These are phyloP conservation scores for Nemania sp. DNA, from an alignment of 2,329 filamentous ascomycete genomes.

Conservation along the genomic window DNA sequence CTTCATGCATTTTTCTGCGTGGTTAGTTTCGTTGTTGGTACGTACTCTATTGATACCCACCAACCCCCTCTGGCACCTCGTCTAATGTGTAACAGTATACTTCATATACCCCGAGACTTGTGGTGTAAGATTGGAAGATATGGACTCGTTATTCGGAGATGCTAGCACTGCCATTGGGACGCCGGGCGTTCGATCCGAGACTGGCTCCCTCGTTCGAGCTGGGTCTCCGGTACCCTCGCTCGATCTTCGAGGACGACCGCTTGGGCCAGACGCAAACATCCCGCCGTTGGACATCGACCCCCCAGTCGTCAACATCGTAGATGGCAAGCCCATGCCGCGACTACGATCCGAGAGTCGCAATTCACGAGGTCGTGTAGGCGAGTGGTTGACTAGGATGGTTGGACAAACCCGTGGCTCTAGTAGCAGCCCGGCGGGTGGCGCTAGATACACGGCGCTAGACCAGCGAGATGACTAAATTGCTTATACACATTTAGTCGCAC, in stretches of 20 bases:
- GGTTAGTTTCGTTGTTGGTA: constrained; percentile 94
- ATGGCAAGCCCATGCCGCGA: constrained; percentile 61
- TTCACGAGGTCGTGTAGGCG: constrained; percentile 57
- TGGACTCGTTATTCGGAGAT: constrained; percentile 95
- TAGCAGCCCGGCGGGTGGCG: constrained; percentile 51
- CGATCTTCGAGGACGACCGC: constrained; percentile 70
- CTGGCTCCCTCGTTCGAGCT: constrained; percentile 81
- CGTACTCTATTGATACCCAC: constrained; percentile 55
- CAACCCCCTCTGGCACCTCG: background rate
- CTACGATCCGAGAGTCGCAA: constrained; percentile 50
- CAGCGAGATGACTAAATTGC: constrained; percentile 55
- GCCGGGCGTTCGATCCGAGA: constrained; percentile 79
- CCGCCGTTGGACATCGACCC: constrained; percentile 86
- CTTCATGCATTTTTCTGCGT: constrained; percentile 98
- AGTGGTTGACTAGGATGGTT: constrained; percentile 61
- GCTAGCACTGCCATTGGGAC: constrained; percentile 85
- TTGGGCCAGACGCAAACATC: constrained; percentile 74
- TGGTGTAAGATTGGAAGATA: constrained; percentile 94
- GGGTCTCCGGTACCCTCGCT: constrained; percentile 85
- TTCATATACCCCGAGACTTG: constrained; percentile 98
- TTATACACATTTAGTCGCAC: constrained; percentile 37
- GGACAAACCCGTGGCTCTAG: constrained; percentile 53
- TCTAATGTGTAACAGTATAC: constrained; percentile 73
- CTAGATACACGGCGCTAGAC: constrained; percentile 56
- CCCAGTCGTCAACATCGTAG: constrained; percentile 69